Base-by-base conservation (phyloP, 257 asterid species). In the Solanum pennellii region DNA sequence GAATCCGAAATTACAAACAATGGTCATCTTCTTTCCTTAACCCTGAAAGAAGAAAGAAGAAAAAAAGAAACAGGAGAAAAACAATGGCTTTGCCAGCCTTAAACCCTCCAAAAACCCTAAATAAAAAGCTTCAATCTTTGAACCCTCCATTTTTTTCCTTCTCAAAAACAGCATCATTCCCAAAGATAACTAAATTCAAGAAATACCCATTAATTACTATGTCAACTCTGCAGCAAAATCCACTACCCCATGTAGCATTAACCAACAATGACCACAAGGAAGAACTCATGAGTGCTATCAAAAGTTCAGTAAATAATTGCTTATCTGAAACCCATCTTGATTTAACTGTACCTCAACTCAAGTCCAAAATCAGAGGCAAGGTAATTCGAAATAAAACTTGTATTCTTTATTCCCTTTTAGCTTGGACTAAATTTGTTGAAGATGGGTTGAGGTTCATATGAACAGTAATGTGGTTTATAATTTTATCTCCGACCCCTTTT, bases 341-440 rank as follows among this genome's bases (percentile, higher is more conserved):
- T 92, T 90, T 79, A 33, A 93, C 95, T 20, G 92, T 97, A 75
- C 95, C 98, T 62, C 91, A 90, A 74, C 96, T 97, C 89, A 88
- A 89, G 20, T 94, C 97, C 90, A 97, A 95, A 90, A 92, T 92
- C 89, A 89, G 95, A 89, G 99, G 99, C 93, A 95, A 97, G 98
- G 99, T 97, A 65, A 79, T 74, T 9, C 82, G 37, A 35, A 11
- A 37, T 37, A 74, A 11, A 3, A 20, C 16, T 74, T 37, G 18
- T 33, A 16, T 71, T 16, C 14, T 27, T 12, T 27, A 25, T 31
- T 2, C 3, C 8, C 27, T 31, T 31, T 31, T 3, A 1, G 2
- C n/a, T 16, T 71, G 13, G 77, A 4, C 8, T 1, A 18, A 31
- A 31, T 1, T 33, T 71, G 44, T 25, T 25, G 44, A 41, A 31